Percentiles rank a stretch among this genome's conserved stretches.
phyloP scores from a whole-genome alignment of 2,329 filamentous ascomycete species.

The Trichoderma hamatum region DNA sequence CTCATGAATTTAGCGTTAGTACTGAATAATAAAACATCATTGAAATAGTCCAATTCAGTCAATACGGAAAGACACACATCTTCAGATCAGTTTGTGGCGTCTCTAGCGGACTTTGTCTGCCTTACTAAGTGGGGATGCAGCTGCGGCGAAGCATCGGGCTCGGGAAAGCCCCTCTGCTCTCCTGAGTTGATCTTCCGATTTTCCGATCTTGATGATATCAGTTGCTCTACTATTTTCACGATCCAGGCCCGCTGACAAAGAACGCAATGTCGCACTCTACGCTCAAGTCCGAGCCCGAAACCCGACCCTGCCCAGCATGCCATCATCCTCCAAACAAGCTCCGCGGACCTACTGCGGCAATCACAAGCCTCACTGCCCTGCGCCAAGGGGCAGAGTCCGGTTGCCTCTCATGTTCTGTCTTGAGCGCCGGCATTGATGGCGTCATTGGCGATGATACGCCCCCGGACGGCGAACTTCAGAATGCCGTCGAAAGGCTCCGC shows the following conservation, averaged over 20 bases:
- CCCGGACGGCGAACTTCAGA: not conserved
- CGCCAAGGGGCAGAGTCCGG: not conserved
- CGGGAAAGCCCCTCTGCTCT: not conserved
- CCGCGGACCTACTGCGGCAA: not conserved
- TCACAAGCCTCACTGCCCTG: not conserved
- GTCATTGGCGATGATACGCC: not conserved
- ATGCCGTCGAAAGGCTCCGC: slow-evolving; percentile 1
- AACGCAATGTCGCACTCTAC: not conserved
- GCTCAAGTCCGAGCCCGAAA: slow-evolving; percentile 16
- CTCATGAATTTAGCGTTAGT: not conserved
- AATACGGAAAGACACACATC: not conserved
- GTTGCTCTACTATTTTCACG: not conserved
- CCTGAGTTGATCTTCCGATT: slow-evolving; percentile 3
- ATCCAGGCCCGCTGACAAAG: not conserved
- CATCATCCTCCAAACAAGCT: not conserved
- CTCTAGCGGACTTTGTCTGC: not conserved
- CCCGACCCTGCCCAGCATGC: slow-evolving; percentile 1
- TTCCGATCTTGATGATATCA: slow-evolving; percentile 3
- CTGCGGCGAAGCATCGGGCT: slow-evolving; percentile 17
- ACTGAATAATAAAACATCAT: not conserved
- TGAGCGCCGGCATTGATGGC: not conserved
- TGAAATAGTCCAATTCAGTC: not conserved
- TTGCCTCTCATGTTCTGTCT: not conserved
- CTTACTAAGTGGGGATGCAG: not conserved
- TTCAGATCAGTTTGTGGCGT: not conserved